Base-by-base conservation (phyloP, 2,329 filamentous ascomycete genomes). In the Paramyrothecium roridum region DNA sequence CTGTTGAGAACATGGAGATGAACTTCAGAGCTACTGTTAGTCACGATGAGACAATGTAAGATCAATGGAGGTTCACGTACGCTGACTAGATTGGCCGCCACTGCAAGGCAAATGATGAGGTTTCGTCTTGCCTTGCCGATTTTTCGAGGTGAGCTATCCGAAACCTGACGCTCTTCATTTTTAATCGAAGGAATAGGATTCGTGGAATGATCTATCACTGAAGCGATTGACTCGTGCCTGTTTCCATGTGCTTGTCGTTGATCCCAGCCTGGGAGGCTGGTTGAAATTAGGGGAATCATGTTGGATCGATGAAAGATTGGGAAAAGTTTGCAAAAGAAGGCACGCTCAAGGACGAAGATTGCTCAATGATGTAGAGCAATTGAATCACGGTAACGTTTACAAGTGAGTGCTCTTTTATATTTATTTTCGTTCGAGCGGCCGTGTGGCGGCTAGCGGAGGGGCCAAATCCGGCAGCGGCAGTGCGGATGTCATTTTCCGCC, bases 1-100 rank as follows among this genome's bases (percentile, higher is more conserved):
- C 51, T 3, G 68, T 70, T n/a, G 65, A 57, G 23, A 66, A 64
- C 50, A 65, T 69, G 34, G 66, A 65, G 13, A 66, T 63, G 56
- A 69, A 70, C 64, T 70, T 22, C n/a, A 19, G n/a, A 3, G 16
- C n/a, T 13, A 7, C 7, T 13, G 12, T 43, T 43, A 43, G 37
- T n/a, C n/a, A n/a, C n/a, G n/a, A n/a, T n/a, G n/a, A n/a, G n/a
- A n/a, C n/a, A n/a, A n/a, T n/a, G n/a, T n/a, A n/a, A n/a, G n/a
- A n/a, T n/a, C n/a, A n/a, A n/a, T n/a, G n/a, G n/a, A n/a, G n/a
- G n/a, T n/a, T n/a, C 12, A 43, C 37, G 7, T 43, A 43, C 37
- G 37, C 37, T 43, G 13, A 43, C 37, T 43, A 43, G n/a, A 7
- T 43, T 6, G 12, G 12, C 37, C 16, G 6, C 37, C 12, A 43